Evolutionary conservation across 2,329 filamentous ascomycete species (phyloP), one percentile per base, ranked within the genome.

Genomic region (Nemania bipapillata): DNA sequence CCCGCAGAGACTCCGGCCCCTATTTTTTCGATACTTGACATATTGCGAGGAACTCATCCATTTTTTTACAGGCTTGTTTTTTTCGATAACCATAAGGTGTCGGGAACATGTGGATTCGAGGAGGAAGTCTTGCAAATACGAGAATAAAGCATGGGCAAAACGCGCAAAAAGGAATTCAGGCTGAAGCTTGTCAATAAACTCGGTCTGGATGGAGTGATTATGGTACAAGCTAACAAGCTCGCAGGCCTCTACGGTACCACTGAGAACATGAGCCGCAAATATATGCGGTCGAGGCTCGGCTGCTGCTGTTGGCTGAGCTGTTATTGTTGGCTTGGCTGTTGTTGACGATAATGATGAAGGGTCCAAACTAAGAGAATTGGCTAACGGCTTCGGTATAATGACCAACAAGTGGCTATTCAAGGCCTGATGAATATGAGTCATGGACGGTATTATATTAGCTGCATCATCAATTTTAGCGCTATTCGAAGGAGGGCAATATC

Each of bases 331-430:
- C 4, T 49, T 20, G n/a, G 45, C n/a, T 24, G 17, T 45, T 45
- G 40, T 47, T 47, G 45, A 8, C 24, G 45, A 15, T 24, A 17
- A 49, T 49, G 24, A 49, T 49, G 45, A n/a, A 47, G 42, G 42
- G 20, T 22, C 42, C 17, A 11, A 49, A 24, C 45, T 49, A 9
- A 20, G 20, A 49, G 45, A 49, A 49, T 17, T 8, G 20, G 45
- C 45, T 20, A 20, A 49, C 9, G 37, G 54, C 35, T 57, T 57
- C 24, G 37, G 35, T 57, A 57, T 17, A 57, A 57, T 57, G 28
- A 57, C 22, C 7, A 57, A 57, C 11, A 45, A 12, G 54, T 1
- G 24, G 17, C 12, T 17, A 6, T 42, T 15, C 12, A 57, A 57
- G 22, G 54, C 15, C 35, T 2, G 9, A 45, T 28, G 37, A 45